Evolutionary conservation across 129 eudicot species (phyloP).

Genomic region (Apium graveolens): DNA sequence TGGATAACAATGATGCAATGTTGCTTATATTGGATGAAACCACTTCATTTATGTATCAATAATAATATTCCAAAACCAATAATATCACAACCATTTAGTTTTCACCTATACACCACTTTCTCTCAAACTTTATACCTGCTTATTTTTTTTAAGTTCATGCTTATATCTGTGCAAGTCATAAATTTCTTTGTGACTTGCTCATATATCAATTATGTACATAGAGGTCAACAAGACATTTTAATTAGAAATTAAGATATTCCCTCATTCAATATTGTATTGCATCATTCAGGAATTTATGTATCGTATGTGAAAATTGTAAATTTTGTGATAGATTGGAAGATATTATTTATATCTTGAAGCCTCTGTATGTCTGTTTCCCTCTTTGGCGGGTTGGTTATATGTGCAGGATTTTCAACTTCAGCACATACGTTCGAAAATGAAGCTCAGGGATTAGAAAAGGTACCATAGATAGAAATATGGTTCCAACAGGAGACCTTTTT

Average conservation of each 20-base stretch:
- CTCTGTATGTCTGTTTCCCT: not conserved
- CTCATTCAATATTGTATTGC: too few species aligned
- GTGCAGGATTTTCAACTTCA: constrained; percentile 80
- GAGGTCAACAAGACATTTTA: too few species aligned
- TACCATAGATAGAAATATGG: constrained; percentile 71
- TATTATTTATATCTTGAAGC: not conserved
- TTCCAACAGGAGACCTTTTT: too few species aligned
- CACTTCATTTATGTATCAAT: not conserved
- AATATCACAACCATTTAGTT: too few species aligned
- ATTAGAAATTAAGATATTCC: too few species aligned
- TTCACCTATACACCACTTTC: not conserved
- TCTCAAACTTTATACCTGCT: not conserved
- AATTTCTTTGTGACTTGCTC: not conserved
- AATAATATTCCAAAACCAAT: not conserved
- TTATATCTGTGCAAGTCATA: not conserved
- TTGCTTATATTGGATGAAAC: not conserved
- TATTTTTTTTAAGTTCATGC: too few species aligned
- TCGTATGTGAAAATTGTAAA: not conserved
- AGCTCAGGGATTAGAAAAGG: constrained; percentile 76
- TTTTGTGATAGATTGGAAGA: not conserved
- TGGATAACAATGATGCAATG: too few species aligned
- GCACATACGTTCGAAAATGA: constrained; percentile 77
- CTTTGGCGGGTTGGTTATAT: not conserved
- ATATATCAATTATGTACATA: too few species aligned
- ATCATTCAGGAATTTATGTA: too few species aligned